Conservation (phyloP, 2,329 filamentous ascomycete species). For the Nemania sp. region DNA sequence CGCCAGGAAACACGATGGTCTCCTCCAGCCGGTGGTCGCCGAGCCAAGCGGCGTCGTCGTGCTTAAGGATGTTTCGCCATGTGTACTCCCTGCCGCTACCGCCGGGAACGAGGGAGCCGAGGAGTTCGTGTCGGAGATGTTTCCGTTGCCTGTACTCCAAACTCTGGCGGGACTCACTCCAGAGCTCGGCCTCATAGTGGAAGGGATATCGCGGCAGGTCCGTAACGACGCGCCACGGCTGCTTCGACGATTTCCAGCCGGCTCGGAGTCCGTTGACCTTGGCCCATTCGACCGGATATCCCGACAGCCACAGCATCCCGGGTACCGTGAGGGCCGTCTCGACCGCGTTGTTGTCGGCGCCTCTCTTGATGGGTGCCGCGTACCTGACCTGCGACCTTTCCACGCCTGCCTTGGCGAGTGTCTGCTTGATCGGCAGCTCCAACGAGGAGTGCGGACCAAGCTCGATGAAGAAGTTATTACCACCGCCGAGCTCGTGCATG, state of each 20-base stretch:
- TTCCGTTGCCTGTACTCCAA: slow-evolving; percentile 10
- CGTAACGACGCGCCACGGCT: no score
- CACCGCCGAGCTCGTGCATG: background rate
- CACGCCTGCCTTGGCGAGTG: no score
- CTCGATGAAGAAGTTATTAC: background rate
- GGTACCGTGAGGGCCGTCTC: no score
- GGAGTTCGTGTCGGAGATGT: slow-evolving; percentile 15
- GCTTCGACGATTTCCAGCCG: no score
- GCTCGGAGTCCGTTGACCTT: no score
- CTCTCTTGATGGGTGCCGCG: no score
- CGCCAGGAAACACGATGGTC: background rate
- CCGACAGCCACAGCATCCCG: no score
- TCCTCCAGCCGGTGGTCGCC: slow-evolving; percentile 18
- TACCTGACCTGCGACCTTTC: no score
- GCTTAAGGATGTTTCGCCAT: slow-evolving; percentile 17
- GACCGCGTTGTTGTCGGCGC: no score
- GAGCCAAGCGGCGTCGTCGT: slow-evolving; percentile 20
- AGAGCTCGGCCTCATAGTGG: slow-evolving; percentile 7
- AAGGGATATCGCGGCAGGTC: no score
- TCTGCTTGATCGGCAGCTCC: no score
- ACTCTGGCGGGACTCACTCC: slow-evolving; percentile 19
- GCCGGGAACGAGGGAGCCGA: slow-evolving; percentile 11
- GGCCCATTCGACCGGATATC: no score
- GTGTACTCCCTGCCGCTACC: background rate
- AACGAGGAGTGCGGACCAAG: background rate